Conservation (phyloP, 2,329 filamentous ascomycete genomes). For the Cyclaneusma minus region DNA sequence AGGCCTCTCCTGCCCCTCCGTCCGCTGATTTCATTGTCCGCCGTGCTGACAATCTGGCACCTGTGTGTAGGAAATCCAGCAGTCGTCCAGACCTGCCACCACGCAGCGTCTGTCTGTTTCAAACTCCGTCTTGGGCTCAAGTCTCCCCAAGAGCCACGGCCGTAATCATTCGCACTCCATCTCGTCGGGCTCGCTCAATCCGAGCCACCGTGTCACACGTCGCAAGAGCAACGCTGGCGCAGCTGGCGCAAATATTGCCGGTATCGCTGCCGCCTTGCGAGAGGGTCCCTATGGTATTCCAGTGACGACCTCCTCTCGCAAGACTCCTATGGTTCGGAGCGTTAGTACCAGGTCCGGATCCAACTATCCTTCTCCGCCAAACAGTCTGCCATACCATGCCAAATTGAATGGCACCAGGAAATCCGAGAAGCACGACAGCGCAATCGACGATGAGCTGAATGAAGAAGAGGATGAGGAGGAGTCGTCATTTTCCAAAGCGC, state of each 20-base stretch:
- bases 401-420: conserved; percentile 34
- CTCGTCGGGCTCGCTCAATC: conserved; percentile 61
- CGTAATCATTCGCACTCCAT: conserved; percentile 73
- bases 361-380: conserved; percentile 48
- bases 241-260: conserved; percentile 56
- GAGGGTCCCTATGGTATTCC: conserved; percentile 44
- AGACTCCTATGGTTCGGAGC: conserved; percentile 54
- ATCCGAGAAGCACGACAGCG: conserved; percentile 37
- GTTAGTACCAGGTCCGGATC: conserved; percentile 35
- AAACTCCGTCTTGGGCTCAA: conserved; percentile 40
- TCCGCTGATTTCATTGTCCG: conserved; percentile 13
- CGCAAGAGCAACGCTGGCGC: conserved; percentile 84
- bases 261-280: conserved; percentile 56
- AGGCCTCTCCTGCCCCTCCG: conserved; percentile 21
- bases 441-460: conserved; percentile 53
- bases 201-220: conserved; percentile 73
- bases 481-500: conserved; percentile 27
- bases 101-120: conserved; percentile 44
- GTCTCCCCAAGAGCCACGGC: conserved; percentile 28
- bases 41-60: conserved; percentile 11
- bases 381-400: conserved; percentile 46
- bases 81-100: conserved; percentile 51
- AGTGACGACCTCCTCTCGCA: conserved; percentile 42
- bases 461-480: conserved; percentile 33
- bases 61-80: conserved; percentile 40